These are phyloP conservation scores for Globisporangium nunn DNA, from an alignment of 352 stramenopile genomes.

Conservation along the genomic window DNA sequence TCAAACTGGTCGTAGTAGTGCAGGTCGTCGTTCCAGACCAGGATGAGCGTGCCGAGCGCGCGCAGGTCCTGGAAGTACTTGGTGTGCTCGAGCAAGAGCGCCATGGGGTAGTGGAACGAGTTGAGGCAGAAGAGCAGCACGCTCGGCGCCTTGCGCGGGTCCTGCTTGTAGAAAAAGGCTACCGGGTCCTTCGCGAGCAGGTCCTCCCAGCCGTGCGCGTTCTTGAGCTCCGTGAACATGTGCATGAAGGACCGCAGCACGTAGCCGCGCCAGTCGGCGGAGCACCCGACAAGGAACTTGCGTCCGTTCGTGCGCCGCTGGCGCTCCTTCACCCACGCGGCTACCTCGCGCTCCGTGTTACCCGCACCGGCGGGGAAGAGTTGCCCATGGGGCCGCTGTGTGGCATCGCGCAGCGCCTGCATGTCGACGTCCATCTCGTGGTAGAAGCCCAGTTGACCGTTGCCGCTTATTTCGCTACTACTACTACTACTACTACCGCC, in stretches of 20 bases:
- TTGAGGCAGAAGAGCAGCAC: constrained; percentile 77
- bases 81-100: constrained; percentile 52
- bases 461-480: constrained; percentile 28
- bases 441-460: constrained; percentile 63
- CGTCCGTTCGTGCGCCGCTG: constrained; percentile 57
- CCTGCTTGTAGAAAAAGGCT: constrained; percentile 55
- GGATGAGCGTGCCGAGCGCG: constrained; percentile 53
- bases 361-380: constrained; percentile 32
- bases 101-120: constrained; percentile 59
- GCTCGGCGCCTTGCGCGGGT: constrained; percentile 51
- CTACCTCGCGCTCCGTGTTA: constrained; percentile 37
- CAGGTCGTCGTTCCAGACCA: constrained; percentile 75
- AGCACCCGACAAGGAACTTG: constrained; percentile 68
- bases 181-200: constrained; percentile 47
- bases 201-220: constrained; percentile 55
- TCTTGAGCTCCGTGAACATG: constrained; percentile 63
- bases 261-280: constrained; percentile 50
- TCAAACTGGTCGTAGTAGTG: constrained; percentile 80
- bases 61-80: constrained; percentile 66
- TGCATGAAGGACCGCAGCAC: constrained; percentile 59
- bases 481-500: constrained; percentile 10
- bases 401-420: constrained; percentile 30
- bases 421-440: constrained; percentile 79
- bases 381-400: constrained; percentile 25
- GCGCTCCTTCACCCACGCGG: constrained; percentile 56